phyloP scores from a whole-genome alignment of 1,284 basidiomycete genomes.

The Heterobasidion annosum region DNA sequence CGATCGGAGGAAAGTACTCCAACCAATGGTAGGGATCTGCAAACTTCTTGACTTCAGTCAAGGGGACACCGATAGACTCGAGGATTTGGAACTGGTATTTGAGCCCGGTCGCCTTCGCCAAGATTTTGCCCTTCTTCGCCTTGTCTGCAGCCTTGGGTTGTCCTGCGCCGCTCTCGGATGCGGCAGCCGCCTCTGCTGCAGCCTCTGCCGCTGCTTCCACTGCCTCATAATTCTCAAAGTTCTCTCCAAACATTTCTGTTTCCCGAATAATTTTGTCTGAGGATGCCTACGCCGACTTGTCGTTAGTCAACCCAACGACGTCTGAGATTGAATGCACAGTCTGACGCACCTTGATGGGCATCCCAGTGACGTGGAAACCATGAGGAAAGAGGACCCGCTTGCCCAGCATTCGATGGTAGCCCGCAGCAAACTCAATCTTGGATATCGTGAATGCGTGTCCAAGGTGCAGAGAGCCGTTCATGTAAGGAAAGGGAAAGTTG shows the following conservation, averaged over 20 bases:
- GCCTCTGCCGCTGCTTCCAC: slow-evolving; percentile 38
- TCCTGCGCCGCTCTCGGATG: neutral
- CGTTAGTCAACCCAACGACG: neutral
- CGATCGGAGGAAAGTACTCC: slow-evolving; percentile 94
- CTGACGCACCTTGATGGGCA: slow-evolving; percentile 90
- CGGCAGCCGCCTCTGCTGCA: slow-evolving; percentile 18
- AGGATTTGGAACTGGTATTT: slow-evolving; percentile 99
- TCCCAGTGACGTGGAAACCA: slow-evolving; percentile 94
- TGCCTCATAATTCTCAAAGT: slow-evolving; percentile 61
- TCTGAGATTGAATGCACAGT: neutral
- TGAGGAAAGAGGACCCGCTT: slow-evolving; percentile 94
- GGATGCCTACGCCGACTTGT: slow-evolving; percentile 59
- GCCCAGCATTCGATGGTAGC: slow-evolving; percentile 93
- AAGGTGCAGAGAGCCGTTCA: slow-evolving; percentile 97
- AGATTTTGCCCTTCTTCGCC: slow-evolving; percentile 94
- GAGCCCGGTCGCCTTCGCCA: slow-evolving; percentile 88
- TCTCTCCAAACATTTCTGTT: slow-evolving; percentile 90
- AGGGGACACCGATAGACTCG: slow-evolving; percentile 86
- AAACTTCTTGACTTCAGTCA: slow-evolving; percentile 90
- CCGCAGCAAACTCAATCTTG: slow-evolving; percentile 96
- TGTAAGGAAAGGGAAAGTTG: slow-evolving; percentile 94
- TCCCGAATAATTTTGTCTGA: slow-evolving; percentile 97
- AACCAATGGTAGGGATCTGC: slow-evolving; percentile 93
- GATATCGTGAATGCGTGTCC: slow-evolving; percentile 98
- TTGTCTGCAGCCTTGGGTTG: slow-evolving; percentile 55